phyloP scores from a whole-genome alignment of 768 basidiomycete genomes.

The Hericium erinaceus region DNA sequence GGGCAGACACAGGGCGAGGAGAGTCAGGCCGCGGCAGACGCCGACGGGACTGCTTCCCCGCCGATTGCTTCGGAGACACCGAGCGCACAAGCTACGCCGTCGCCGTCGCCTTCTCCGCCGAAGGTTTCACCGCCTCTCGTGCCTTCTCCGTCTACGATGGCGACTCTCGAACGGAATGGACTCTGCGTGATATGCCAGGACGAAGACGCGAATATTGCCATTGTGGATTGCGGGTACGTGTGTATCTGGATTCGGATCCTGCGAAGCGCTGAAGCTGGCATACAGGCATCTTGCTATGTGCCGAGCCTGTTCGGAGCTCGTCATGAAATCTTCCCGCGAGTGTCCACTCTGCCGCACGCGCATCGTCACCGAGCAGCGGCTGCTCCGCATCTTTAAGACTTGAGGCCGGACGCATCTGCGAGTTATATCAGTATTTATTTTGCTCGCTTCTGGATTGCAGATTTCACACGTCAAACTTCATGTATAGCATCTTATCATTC shows the following conservation, averaged over 20 bases:
- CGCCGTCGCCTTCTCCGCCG: conserved; percentile 18
- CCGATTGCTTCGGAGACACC: conserved; percentile 3
- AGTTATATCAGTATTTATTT: neutral
- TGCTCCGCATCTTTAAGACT: conserved; percentile 68
- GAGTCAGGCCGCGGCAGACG: neutral
- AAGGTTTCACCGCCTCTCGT: neutral
- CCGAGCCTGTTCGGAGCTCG: conserved; percentile 63
- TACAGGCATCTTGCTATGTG: conserved; percentile 76
- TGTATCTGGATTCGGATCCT: neutral
- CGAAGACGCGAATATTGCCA: conserved; percentile 87
- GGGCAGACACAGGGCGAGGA: neutral
- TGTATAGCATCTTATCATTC: too few relatives aligned
- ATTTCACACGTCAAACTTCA: too few relatives aligned
- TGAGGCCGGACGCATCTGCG: conserved; percentile 13
- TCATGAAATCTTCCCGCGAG: conserved; percentile 73
- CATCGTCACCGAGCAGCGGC: conserved; percentile 73
- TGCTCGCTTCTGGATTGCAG: neutral
- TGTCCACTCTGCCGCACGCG: conserved; percentile 87
- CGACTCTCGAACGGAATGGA: conserved; percentile 55
- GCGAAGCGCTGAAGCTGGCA: neutral
- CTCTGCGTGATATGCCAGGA: conserved; percentile 92
- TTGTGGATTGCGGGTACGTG: conserved; percentile 88
- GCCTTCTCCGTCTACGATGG: conserved; percentile 16
- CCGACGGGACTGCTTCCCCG: neutral
- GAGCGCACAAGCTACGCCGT: conserved; percentile 6